Evolutionary conservation across 352 stramenopile species (phyloP).

Genomic region (Phytophthora constricta): DNA sequence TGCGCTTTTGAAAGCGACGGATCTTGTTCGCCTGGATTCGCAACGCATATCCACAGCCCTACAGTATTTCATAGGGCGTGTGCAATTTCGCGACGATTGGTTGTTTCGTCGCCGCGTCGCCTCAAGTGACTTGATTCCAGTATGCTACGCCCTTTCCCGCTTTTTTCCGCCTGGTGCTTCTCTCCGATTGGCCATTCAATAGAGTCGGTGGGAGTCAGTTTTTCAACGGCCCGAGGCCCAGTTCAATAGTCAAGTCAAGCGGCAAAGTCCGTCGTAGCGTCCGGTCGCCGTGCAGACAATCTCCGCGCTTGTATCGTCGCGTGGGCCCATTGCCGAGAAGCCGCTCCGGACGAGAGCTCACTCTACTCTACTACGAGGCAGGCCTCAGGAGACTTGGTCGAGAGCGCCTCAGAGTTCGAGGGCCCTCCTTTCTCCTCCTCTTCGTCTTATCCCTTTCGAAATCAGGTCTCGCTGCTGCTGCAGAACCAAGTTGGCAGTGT

Average conservation of each 20-base stretch:
- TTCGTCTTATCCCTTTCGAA: conserved; percentile 31
- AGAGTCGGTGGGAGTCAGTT: neutral
- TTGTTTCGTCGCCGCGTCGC: neutral
- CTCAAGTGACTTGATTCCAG: neutral
- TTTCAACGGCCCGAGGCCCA: neutral
- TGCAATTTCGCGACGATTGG: no score
- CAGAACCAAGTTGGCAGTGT: no score
- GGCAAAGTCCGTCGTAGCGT: neutral
- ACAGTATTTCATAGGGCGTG: no score
- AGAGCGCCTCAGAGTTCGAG: conserved; percentile 10
- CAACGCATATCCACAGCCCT: no score
- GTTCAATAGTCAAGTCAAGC: neutral
- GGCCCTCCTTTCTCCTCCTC: conserved; percentile 12
- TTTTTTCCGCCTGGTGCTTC: neutral
- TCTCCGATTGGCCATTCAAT: neutral
- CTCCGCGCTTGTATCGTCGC: conserved; percentile 26
- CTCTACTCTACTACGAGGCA: conserved; percentile 27
- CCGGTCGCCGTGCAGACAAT: conserved; percentile 13
- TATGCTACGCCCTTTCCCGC: no score
- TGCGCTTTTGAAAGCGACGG: no score
- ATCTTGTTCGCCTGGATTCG: no score
- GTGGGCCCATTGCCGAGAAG: conserved; percentile 29
- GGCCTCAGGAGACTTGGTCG: conserved; percentile 7
- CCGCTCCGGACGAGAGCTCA: conserved; percentile 18
- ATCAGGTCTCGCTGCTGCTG: no score